Percentiles rank a stretch among this genome's conserved stretches.
phyloP scores from a whole-genome alignment of 768 basidiomycete species.

The Suillus paluster region DNA sequence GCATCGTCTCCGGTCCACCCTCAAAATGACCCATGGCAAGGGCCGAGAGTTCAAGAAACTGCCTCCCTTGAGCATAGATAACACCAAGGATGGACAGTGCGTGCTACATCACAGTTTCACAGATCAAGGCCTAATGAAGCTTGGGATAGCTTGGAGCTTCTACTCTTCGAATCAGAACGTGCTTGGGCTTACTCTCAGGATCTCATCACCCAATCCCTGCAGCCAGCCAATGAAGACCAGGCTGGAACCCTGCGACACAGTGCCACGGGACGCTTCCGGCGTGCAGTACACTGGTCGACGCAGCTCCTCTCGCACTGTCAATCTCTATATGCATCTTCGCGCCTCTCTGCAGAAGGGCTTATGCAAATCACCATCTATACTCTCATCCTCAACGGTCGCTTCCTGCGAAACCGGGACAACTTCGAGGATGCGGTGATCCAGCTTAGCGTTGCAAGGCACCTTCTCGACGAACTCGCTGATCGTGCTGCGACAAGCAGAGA shows the following conservation, averaged over 20 bases:
- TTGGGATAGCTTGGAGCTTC: constrained; percentile 67
- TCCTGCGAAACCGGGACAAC: constrained; percentile 75
- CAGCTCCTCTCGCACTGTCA: constrained; percentile 78
- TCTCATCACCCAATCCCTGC: constrained; percentile 55
- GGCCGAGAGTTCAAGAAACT: constrained; percentile 90
- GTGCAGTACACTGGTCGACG: constrained; percentile 78
- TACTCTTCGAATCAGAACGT: constrained; percentile 90
- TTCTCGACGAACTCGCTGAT: constrained; percentile 71
- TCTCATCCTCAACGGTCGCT: constrained; percentile 81
- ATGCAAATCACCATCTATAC: constrained; percentile 80
- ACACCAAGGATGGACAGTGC: constrained; percentile 85
- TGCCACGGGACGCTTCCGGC: constrained; percentile 80
- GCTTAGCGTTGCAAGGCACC: constrained; percentile 74
- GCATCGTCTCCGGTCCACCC: constrained; percentile 81
- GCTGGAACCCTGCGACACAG: constrained; percentile 68
- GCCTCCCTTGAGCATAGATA: constrained; percentile 67
- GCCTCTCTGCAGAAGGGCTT: constrained; percentile 59
- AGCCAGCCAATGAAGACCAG: constrained; percentile 53
- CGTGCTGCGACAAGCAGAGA: constrained; percentile 75
- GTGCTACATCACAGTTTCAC: constrained; percentile 27
- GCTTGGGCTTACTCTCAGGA: constrained; percentile 92
- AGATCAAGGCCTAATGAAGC: background rate
- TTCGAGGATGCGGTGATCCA: constrained; percentile 78
- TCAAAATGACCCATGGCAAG: constrained; percentile 88
- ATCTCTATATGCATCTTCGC: constrained; percentile 54